Percentiles rank a stretch among this genome's conserved stretches.
phyloP scores from a whole-genome alignment of 2,329 filamentous ascomycete genomes.

The Colletotrichum filicis region DNA sequence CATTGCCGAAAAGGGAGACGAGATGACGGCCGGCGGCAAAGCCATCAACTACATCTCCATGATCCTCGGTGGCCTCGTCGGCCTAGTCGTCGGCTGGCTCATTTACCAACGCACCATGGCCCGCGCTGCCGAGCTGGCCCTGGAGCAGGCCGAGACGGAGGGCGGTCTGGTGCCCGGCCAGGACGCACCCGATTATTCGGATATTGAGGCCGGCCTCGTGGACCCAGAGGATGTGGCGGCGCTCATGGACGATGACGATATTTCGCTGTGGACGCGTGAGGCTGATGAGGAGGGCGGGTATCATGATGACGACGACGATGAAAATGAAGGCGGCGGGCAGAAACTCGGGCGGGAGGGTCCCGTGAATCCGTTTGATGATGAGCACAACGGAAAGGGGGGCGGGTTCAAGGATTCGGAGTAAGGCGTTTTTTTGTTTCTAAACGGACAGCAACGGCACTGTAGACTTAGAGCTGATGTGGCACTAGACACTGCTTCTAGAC shows the following conservation, averaged over 20 bases:
- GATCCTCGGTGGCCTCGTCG: conserved; percentile 75
- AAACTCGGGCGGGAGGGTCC: background rate
- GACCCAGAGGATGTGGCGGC: conserved; percentile 63
- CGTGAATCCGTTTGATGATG: conserved; percentile 6
- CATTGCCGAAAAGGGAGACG: conserved; percentile 84
- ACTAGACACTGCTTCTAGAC: conserved; percentile 1
- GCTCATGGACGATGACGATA: conserved; percentile 68
- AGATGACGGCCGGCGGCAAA: conserved; percentile 84
- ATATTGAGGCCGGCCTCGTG: conserved; percentile 54
- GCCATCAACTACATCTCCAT: conserved; percentile 88
- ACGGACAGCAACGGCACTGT: background rate
- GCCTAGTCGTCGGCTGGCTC: conserved; percentile 80
- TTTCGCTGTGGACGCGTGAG: conserved; percentile 65
- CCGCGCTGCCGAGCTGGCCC: conserved; percentile 67
- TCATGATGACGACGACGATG: conserved; percentile 46
- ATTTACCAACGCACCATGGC: conserved; percentile 82
- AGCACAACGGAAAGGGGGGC: background rate
- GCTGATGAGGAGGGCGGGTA: conserved; percentile 44
- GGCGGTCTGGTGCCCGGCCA: conserved; percentile 35
- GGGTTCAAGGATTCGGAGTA: conserved; percentile 16
- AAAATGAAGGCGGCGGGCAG: conserved; percentile 36
- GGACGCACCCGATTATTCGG: conserved; percentile 49
- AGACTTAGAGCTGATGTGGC: conserved; percentile 1
- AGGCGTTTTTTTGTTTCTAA: background rate
- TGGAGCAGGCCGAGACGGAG: conserved; percentile 49